phyloP scores from a whole-genome alignment of 2,329 filamentous ascomycete species.

The Colletotrichum cereale region DNA sequence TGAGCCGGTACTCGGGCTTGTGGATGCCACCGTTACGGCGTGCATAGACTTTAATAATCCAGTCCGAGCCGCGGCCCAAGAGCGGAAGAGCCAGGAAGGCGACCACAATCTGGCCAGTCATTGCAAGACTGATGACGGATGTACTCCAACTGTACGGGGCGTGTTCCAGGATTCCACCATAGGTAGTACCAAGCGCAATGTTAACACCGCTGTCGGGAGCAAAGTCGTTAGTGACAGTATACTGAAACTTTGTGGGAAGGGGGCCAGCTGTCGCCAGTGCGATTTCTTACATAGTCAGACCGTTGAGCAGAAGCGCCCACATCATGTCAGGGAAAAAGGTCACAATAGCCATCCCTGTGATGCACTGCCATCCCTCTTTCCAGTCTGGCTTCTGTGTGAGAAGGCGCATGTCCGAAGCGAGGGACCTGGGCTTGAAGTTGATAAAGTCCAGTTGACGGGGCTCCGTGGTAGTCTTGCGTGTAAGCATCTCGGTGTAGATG shows the following conservation, averaged over 20 bases:
- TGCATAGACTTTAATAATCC: constrained; percentile 51
- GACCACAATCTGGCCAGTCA: constrained; percentile 54
- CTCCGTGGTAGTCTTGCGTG: constrained; percentile 23
- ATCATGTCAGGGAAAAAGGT: constrained; percentile 57
- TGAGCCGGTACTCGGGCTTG: constrained; percentile 54
- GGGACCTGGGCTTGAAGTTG: constrained; percentile 52
- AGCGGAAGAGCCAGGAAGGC: constrained; percentile 54
- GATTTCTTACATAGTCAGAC: constrained; percentile 26
- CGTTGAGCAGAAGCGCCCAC: constrained; percentile 55
- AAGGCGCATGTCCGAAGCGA: constrained; percentile 51
- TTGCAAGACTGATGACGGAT: constrained; percentile 51
- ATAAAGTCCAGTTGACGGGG: constrained; percentile 50
- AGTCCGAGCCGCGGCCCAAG: constrained; percentile 54
- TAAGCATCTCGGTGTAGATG: constrained; percentile 39
- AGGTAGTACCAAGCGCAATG: constrained; percentile 58
- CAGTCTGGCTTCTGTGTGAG: constrained; percentile 56
- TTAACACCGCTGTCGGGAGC: constrained; percentile 53
- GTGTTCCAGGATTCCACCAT: constrained; percentile 50
- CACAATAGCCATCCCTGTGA: constrained; percentile 48
- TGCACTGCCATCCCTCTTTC: constrained; percentile 44
- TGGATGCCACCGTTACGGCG: constrained; percentile 54
- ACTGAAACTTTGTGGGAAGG: constrained; percentile 20
- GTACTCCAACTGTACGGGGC: constrained; percentile 54
- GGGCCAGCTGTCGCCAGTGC: not conserved
- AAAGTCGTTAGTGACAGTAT: constrained; percentile 44